Base-by-base conservation (phyloP, 768 basidiomycete species). In the Antrodiella citrinella region DNA sequence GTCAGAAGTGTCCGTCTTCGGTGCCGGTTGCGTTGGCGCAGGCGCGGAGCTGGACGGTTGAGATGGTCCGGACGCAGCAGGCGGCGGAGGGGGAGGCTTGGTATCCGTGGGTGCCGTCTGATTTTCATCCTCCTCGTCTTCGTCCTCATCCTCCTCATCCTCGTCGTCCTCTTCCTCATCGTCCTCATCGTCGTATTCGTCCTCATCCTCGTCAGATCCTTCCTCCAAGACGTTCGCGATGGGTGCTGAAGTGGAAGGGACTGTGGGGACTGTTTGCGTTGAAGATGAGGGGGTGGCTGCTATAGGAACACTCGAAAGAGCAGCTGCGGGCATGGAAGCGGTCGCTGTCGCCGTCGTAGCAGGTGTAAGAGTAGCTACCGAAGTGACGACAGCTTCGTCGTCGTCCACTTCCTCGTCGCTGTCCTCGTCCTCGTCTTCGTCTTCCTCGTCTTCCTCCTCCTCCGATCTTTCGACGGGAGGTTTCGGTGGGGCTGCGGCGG, bases 161-260 rank as follows among this genome's bases (percentile, higher is more conserved):
- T 44, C 62, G 53, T 54, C 46, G 38, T 48, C 40, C 38, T 48
- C 30, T 24, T 49, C 47, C 50, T 52, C 40, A 21, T 30, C 49
- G 23, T 55, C 49, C 25, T 54, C 52, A 25, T 58, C 58, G n/a
- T n/a, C n/a, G n/a, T n/a, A n/a, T 13, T 50, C 48, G 15, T 59
- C 61, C 23, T 55, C 58, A 25, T 51, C 54, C 44, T 53, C 55
- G 4, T 49, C 41, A 18, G 9, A 9, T 18, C 19, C 41, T 35
- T 35, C 30, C 19, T 43, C n/a, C 19, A n/a, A n/a, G n/a, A n/a
- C n/a, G n/a, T n/a, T n/a, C n/a, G n/a, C n/a, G n/a, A n/a, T n/a
- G n/a, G n/a, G n/a, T n/a, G n/a, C n/a, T n/a, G n/a, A n/a, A n/a
- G n/a, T n/a, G n/a, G n/a, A n/a, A n/a, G n/a, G n/a, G n/a, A n/a